Evolutionary conservation across 768 basidiomycete genomes (phyloP).

Genomic region (Exidia glandulosa): DNA sequence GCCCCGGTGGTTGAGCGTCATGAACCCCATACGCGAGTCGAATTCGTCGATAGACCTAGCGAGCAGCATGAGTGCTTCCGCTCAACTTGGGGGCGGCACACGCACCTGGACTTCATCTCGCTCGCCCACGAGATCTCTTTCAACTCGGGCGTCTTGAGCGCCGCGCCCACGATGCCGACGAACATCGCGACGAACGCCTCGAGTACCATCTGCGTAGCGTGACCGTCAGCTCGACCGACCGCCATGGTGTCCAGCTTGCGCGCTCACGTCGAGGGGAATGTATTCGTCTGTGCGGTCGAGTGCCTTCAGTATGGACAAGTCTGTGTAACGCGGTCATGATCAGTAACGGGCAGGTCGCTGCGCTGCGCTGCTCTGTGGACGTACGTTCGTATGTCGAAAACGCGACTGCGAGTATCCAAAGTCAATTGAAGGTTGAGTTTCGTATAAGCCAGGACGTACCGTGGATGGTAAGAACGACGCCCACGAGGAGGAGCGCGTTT

Average conservation of each 20-base stretch:
- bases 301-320: constrained; percentile 66
- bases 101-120: constrained; percentile 76
- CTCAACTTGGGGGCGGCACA: constrained; percentile 3
- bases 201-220: constrained; percentile 41
- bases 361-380: too few species aligned
- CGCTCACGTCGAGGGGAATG: constrained; percentile 51
- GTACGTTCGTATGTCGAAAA: constrained; percentile 73
- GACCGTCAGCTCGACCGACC: not conserved
- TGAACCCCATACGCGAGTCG: constrained; percentile 56
- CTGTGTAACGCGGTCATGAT: constrained; percentile 25
- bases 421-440: not conserved
- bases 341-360: constrained; percentile 5
- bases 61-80: not conserved
- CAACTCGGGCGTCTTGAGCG: constrained; percentile 52
- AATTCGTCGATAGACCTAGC: constrained; percentile 63
- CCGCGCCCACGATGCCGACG: constrained; percentile 63
- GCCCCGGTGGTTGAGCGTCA: constrained; percentile 51
- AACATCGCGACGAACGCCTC: constrained; percentile 55
- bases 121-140: constrained; percentile 84
- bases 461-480: constrained; percentile 30
- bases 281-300: constrained; percentile 58
- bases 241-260: not conserved
- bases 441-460: constrained; percentile 24
- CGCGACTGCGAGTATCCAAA: constrained; percentile 50
- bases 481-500: constrained; percentile 2